These are phyloP conservation scores for Selaginella moellendorffii DNA, from an alignment of 75 land plant species.

Conservation along the genomic window DNA sequence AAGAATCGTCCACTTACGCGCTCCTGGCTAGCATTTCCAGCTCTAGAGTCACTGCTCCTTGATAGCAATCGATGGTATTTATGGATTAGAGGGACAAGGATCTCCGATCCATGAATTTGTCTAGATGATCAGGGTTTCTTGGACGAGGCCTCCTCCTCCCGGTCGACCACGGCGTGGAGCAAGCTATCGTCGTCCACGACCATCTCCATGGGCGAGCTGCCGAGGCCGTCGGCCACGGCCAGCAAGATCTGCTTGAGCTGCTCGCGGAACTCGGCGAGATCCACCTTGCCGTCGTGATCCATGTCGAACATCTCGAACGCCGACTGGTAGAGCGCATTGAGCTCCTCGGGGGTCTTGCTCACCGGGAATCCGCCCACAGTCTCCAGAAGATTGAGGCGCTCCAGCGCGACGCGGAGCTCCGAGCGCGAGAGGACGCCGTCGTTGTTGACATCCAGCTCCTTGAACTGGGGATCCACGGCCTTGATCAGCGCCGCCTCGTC, in stretches of 20 bases:
- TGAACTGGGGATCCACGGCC: constrained; percentile 28
- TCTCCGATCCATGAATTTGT: too few relatives aligned
- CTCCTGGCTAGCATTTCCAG: too few relatives aligned
- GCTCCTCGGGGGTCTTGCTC: constrained; percentile 31
- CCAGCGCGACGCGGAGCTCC: constrained; percentile 62
- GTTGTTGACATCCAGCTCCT: constrained; percentile 27
- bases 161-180: constrained; percentile 44
- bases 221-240: constrained; percentile 66
- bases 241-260: constrained; percentile 56
- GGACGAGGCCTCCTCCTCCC: too few relatives aligned
- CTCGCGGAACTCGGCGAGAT: constrained; percentile 34
- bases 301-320: constrained; percentile 54
- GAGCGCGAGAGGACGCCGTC: constrained; percentile 54
- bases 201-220: constrained; percentile 49
- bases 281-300: constrained; percentile 44
- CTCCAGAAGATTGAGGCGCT: constrained; percentile 47
- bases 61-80: too few relatives aligned
- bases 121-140: too few relatives aligned
- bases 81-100: too few relatives aligned
- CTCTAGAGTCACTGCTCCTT: too few relatives aligned
- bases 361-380: constrained; percentile 43
- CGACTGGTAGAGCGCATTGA: constrained; percentile 52
- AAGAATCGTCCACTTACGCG: too few relatives aligned
- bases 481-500: constrained; percentile 33
- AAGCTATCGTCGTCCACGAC: constrained; percentile 40